A percentile compares a stretch with the other conserved stretches of the same genome.
Evolutionary conservation across 805 yeast genomes (phyloP).

Genomic region (Zygosaccharomyces bailii): DNA sequence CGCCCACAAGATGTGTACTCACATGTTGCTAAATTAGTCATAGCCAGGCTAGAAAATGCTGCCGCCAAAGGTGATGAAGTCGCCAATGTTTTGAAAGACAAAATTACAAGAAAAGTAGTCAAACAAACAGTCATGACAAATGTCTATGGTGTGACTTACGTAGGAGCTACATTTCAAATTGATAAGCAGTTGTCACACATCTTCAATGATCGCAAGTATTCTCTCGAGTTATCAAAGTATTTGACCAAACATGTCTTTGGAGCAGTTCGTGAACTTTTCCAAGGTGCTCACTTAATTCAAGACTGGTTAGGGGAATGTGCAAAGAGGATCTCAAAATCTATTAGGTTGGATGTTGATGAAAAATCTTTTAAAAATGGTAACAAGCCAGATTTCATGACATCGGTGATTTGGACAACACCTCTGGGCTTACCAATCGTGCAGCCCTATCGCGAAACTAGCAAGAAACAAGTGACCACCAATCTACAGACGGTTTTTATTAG

Average conservation of each 20-base stretch:
- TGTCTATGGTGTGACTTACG: slow-evolving; percentile 92
- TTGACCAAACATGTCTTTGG: slow-evolving; percentile 75
- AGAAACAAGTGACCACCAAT: slow-evolving; percentile 69
- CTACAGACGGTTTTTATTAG: slow-evolving; percentile 81
- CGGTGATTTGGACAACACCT: slow-evolving; percentile 98
- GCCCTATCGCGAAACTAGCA: slow-evolving; percentile 76
- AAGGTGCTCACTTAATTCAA: slow-evolving; percentile 91
- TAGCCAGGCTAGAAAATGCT: slow-evolving; percentile 50
- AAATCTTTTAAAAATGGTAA: slow-evolving; percentile 41
- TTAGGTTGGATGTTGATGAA: slow-evolving; percentile 61
- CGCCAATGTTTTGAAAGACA: slow-evolving; percentile 52
- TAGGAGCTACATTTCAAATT: slow-evolving; percentile 91
- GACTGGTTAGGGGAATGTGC: slow-evolving; percentile 95
- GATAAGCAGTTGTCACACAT: slow-evolving; percentile 66
- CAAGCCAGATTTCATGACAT: slow-evolving; percentile 66
- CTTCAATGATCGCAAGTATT: slow-evolving; percentile 46
- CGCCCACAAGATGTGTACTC: slow-evolving; percentile 76
- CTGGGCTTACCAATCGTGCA: slow-evolving; percentile 94
- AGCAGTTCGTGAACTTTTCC: slow-evolving; percentile 79
- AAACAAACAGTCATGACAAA: slow-evolving; percentile 98
- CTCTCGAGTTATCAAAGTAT: slow-evolving; percentile 54
- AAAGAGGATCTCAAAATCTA: slow-evolving; percentile 69
- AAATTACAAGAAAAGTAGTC: slow-evolving; percentile 80
- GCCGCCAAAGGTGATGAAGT: slow-evolving; percentile 50
- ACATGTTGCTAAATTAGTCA: slow-evolving; percentile 64